A percentile compares a stretch with the other conserved stretches of the same genome.
Conservation (phyloP, 2,329 filamentous ascomycete genomes). For the Calonectria crousiana region DNA sequence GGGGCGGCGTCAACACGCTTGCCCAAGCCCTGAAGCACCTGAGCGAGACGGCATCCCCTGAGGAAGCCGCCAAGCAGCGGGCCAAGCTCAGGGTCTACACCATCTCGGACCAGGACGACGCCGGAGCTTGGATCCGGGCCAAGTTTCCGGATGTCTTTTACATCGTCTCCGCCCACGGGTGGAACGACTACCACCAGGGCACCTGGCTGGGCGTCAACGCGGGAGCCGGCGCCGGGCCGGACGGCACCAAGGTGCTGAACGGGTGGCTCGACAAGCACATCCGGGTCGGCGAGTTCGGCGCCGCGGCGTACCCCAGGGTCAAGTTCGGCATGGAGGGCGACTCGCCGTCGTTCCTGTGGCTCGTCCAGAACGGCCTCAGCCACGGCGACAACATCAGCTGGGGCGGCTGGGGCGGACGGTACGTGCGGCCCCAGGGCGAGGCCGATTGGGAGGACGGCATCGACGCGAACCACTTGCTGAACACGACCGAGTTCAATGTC, state of each 20-base stretch:
- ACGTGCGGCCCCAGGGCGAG: slow-evolving; percentile 45
- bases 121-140: slow-evolving; percentile 65
- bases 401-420: slow-evolving; percentile 63
- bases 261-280: slow-evolving; percentile 65
- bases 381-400: slow-evolving; percentile 58
- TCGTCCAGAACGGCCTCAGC: slow-evolving; percentile 48
- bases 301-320: slow-evolving; percentile 55
- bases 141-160: slow-evolving; percentile 67
- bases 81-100: slow-evolving; percentile 62
- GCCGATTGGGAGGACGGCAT: slow-evolving; percentile 40
- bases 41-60: slow-evolving; percentile 28
- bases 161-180: slow-evolving; percentile 66
- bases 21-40: slow-evolving; percentile 60
- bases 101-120: slow-evolving; percentile 71
- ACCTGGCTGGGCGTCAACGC: slow-evolving; percentile 65
- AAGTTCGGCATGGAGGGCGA: slow-evolving; percentile 64
- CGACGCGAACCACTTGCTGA: slow-evolving; percentile 22
- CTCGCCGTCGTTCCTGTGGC: slow-evolving; percentile 61
- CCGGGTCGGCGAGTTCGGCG: slow-evolving; percentile 58
- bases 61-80: slow-evolving; percentile 51
- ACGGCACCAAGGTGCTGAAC: slow-evolving; percentile 54
- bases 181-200: slow-evolving; percentile 65
- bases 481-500: slow-evolving; percentile 15
- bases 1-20: slow-evolving; percentile 66
- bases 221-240: background rate